These are phyloP conservation scores for Bothriochloa decipiens DNA, from an alignment of 176 grass and related monocot genomes.

Conservation along the genomic window DNA sequence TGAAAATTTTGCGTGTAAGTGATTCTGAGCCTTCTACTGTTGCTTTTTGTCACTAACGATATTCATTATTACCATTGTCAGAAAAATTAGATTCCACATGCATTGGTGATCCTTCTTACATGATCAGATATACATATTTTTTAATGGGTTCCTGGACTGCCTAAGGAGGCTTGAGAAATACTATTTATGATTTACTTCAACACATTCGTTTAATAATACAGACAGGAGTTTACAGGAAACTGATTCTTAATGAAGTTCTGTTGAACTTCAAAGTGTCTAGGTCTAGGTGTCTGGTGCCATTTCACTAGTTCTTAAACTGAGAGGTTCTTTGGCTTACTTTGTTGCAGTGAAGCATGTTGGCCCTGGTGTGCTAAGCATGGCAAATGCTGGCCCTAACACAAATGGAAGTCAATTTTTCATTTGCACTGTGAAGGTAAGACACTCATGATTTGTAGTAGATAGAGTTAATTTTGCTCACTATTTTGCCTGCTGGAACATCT, in stretches of 20 bases:
- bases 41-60: neutral
- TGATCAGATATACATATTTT: neutral
- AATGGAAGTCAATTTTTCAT: constrained; percentile 84
- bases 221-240: neutral
- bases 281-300: neutral
- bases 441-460: neutral
- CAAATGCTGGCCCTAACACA: constrained; percentile 69
- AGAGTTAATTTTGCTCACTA: neutral
- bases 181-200: neutral
- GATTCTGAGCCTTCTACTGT: constrained; percentile 6
- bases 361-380: constrained; percentile 74
- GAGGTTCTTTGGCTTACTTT: constrained; percentile 1
- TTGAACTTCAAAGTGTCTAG: neutral
- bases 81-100: neutral
- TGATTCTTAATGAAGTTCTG: constrained; percentile 11
- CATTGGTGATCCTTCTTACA: constrained; percentile 5
- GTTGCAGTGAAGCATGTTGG: constrained; percentile 73
- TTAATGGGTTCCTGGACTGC: neutral
- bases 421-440: constrained; percentile 63
- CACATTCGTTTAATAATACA: neutral
- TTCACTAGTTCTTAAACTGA: constrained; percentile 32
- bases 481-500: neutral
- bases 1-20: constrained; percentile 71
- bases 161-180: neutral
- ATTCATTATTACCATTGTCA: constrained; percentile 12